Base-by-base conservation (phyloP, 139 green algal genomes). In the Chlamydomonas urium region DNA sequence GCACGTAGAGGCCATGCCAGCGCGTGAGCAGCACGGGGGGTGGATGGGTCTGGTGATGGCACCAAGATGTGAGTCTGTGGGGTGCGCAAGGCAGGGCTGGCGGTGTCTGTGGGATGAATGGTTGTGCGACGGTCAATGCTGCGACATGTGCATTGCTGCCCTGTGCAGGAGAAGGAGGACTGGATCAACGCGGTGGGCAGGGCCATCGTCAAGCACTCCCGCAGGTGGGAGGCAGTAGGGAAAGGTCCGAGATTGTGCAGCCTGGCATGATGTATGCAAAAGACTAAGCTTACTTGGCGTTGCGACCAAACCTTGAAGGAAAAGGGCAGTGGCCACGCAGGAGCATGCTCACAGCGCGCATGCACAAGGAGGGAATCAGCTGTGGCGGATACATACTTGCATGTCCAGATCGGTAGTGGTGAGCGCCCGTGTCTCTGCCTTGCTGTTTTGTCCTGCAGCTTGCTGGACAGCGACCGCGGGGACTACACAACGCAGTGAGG, bases 151-250 rank as follows among this genome's bases (percentile, higher is more conserved):
- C n/a, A n/a, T n/a, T n/a, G n/a, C n/a, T n/a, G n/a, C n/a, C n/a
- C n/a, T n/a, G n/a, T 37, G 28, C 62, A 74, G 73, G 92, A 97
- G 36, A 98, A 98, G 83, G 96, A 99, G 84, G 94, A 98, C 68
- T 99, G 96, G 96, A 98, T 99, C 69, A 98, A 97, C 75, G 85
- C 92, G 17, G 91, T 99, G 29, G 96, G 96, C 2, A 78, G 89
- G 2, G 93, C 95, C 23, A 99, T 99, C 28, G 96, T 99, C 34
- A 87, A 91, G 68, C 89, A 97, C 73, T 96, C 89, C 0, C 80
- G 86, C 35, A 79, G 70, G 74, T 78, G 35, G 3, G 66, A 23
- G 61, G 47, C 35, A n/a, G 19, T 21, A 1, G 35, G 8, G 23
- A 61, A 5, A n/a, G 3, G 14, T 4, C 32, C 2, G 32, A 6